phyloP scores from a whole-genome alignment of 441 rosid species.

The Daphne laureola region DNA sequence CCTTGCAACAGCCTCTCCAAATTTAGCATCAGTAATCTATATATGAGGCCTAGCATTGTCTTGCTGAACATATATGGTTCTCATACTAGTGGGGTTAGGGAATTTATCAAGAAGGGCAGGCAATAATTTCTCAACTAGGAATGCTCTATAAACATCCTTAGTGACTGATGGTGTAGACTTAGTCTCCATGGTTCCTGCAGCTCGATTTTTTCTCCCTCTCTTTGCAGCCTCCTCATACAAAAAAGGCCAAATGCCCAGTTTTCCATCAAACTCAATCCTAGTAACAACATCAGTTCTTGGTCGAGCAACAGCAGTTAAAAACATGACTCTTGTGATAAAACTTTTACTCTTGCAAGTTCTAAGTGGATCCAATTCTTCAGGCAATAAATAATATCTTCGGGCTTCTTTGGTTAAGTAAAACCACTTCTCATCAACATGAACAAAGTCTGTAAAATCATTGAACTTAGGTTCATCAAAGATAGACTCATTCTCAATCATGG shows the following conservation, averaged over 20 bases:
- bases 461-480: too few relatives aligned
- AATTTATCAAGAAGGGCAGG: background rate
- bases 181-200: slow-evolving; percentile 3
- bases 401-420: too few relatives aligned
- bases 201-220: background rate
- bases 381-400: too few relatives aligned
- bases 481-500: too few relatives aligned
- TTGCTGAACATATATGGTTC: background rate
- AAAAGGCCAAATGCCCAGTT: background rate
- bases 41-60: background rate
- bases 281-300: background rate
- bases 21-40: too few relatives aligned
- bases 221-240: background rate
- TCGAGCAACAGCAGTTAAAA: background rate
- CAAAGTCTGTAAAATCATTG: background rate
- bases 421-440: too few relatives aligned
- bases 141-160: background rate
- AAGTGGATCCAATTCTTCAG: background rate
- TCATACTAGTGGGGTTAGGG: background rate
- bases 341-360: too few relatives aligned
- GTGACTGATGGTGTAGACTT: background rate
- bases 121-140: background rate
- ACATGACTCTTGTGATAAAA: too few relatives aligned
- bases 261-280: background rate
- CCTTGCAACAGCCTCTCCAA: too few relatives aligned